phyloP scores from a whole-genome alignment of 2,329 filamentous ascomycete genomes.

The Diaporthe sp. region DNA sequence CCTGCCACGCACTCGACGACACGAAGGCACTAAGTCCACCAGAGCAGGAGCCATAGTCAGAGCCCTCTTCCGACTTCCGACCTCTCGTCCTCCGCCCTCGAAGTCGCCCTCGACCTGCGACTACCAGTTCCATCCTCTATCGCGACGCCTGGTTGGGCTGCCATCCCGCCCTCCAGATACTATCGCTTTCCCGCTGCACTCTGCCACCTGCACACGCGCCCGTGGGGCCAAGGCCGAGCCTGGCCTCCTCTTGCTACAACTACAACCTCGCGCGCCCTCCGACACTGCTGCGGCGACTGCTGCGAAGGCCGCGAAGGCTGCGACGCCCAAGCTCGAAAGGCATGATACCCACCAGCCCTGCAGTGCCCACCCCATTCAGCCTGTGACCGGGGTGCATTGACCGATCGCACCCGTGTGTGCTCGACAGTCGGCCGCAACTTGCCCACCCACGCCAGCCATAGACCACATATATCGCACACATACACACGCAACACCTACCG shows the following conservation, averaged over 20 bases:
- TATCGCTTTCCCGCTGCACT: neutral
- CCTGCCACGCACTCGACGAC: conserved; percentile 24
- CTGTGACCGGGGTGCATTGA: conserved; percentile 28
- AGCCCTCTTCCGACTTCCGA: neutral
- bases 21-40: conserved; percentile 22
- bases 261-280: neutral
- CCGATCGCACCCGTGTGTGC: conserved; percentile 24
- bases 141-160: conserved; percentile 15
- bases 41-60: conserved; percentile 9
- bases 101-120: conserved; percentile 9
- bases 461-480: neutral
- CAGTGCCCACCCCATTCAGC: conserved; percentile 20
- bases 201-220: neutral
- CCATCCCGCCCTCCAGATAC: neutral
- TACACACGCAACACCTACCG: neutral
- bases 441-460: conserved; percentile 21
- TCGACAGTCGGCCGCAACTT: conserved; percentile 28
- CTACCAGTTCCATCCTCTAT: neutral
- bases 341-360: conserved; percentile 25
- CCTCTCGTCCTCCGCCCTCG: neutral
- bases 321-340: conserved; percentile 25
- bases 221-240: neutral
- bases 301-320: neutral
- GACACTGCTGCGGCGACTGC: conserved; percentile 20
- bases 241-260: neutral